These are phyloP conservation scores for Pseudovirgaria hyperparasitica DNA, from an alignment of 2,329 filamentous ascomycete genomes.

Conservation along the genomic window DNA sequence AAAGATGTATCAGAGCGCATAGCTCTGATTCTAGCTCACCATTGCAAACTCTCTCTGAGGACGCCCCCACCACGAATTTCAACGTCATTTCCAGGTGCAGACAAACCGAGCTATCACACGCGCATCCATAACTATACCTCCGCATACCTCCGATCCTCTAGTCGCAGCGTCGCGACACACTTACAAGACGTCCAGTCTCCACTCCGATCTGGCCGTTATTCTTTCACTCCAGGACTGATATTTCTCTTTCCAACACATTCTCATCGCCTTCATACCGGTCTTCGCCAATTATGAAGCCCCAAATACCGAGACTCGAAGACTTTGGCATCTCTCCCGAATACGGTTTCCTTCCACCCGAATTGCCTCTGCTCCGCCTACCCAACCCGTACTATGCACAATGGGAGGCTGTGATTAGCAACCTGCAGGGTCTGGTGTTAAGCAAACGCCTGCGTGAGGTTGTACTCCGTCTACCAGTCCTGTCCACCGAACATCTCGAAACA, in stretches of 20 bases:
- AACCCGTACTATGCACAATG: conserved; percentile 81
- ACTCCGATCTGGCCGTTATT: not conserved
- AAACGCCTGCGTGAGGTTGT: conserved; percentile 60
- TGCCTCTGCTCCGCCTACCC: conserved; percentile 59
- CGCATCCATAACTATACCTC: too few species aligned
- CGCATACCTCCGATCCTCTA: too few species aligned
- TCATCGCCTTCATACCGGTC: not conserved
- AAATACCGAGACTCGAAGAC: conserved; percentile 46
- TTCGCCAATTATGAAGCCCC: conserved; percentile 23
- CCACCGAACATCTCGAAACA: conserved; percentile 57
- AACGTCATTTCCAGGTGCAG: too few species aligned
- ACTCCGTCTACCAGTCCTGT: conserved; percentile 61
- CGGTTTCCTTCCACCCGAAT: conserved; percentile 67
- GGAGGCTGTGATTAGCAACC: conserved; percentile 65
- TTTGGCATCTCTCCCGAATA: conserved; percentile 65
- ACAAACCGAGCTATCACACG: too few species aligned
- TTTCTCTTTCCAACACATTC: conserved; percentile 1
- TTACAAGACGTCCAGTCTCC: too few species aligned
- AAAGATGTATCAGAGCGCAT: too few species aligned
- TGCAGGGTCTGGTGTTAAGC: conserved; percentile 64
- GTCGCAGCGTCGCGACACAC: too few species aligned
- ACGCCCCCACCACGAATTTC: too few species aligned
- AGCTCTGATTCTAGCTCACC: too few species aligned
- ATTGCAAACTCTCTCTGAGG: too few species aligned
- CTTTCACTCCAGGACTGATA: conserved; percentile 1